phyloP scores from a whole-genome alignment of 75 land plant genomes.

The Gnetum montanum region DNA sequence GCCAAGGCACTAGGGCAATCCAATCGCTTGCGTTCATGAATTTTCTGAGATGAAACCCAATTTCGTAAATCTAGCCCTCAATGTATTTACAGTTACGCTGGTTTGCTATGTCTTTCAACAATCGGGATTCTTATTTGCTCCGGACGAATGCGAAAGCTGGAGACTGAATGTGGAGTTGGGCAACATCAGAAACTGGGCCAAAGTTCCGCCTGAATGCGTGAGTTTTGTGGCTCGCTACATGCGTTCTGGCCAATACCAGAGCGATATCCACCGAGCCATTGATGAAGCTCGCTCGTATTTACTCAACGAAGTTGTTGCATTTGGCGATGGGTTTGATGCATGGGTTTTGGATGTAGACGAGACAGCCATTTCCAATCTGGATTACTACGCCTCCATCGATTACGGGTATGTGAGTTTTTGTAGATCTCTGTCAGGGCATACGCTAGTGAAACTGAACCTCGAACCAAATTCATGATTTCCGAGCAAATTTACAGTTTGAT shows the following conservation, averaged over 20 bases:
- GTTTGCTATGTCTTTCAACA: too few relatives aligned
- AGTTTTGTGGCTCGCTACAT: conserved; percentile 14
- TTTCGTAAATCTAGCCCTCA: too few relatives aligned
- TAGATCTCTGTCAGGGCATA: too few relatives aligned
- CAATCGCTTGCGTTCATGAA: too few relatives aligned
- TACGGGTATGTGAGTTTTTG: conserved; percentile 9
- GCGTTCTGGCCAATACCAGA: conserved; percentile 18
- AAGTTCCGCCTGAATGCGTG: conserved; percentile 17
- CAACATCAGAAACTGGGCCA: conserved; percentile 20
- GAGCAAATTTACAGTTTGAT: too few relatives aligned
- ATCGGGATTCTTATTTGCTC: too few relatives aligned
- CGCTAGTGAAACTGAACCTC: too few relatives aligned
- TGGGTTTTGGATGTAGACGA: conserved; percentile 40
- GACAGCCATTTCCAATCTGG: conserved; percentile 24
- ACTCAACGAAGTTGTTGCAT: conserved; percentile 1
- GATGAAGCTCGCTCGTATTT: conserved; percentile 19
- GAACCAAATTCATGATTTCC: too few relatives aligned
- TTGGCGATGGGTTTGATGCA: conserved; percentile 14
- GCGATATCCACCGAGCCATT: conserved; percentile 15
- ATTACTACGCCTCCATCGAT: neutral
- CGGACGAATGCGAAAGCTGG: conserved; percentile 14
- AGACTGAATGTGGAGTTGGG: conserved; percentile 24
- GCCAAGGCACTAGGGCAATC: too few relatives aligned
- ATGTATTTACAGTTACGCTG: too few relatives aligned
- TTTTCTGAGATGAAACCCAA: too few relatives aligned